Base-by-base conservation (phyloP, 768 basidiomycete species). In the Suillus clintonianus region DNA sequence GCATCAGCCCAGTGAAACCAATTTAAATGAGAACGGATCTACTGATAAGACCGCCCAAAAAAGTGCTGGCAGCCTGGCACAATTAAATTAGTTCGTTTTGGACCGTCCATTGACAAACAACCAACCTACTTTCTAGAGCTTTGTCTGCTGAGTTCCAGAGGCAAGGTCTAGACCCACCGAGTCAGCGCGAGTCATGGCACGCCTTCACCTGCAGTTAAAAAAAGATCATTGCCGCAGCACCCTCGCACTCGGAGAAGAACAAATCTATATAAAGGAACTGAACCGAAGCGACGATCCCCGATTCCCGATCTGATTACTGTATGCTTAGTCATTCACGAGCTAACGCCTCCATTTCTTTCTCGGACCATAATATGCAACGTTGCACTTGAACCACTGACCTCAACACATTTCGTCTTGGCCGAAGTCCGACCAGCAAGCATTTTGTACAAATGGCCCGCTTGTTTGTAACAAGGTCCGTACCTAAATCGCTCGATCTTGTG, bases 401-500 rank as follows among this genome's bases (percentile, higher is more conserved):
- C 24, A 41, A 19, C 39, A 19, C 7, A 27, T 27, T 56, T 39
- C 17, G 6, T 19, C 24, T 41, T 41, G 17, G 3, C 39, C 19
- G 17, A 17, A 24, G 54, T 6, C 22, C 27, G 17, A 19, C 27
- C 39, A 30, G 39, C 39, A 41, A 27, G 37, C 27, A 39, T 39
- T 42, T 27, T 41, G 11, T 1, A 41, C 30, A 36, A 14, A 67
- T 51, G 47, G 24, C 64, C 1, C 66, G 64, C 32, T 62, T 59
- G 22, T 67, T 65, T 45, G 19, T 67, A 45, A 67, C 39, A 51
- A 67, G 66, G 66, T 67, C 19, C 5, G 66, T 67, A 14, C 43
- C 22, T 37, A 27, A 57, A 41, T 45, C 60, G 14, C 61, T 53
- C 37, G 41, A 41, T 56, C 27, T 19, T 2, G 8, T 27, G 13